A percentile compares a stretch with the other conserved stretches of the same genome.
phyloP scores from a whole-genome alignment of 2,329 filamentous ascomycete species.

The Triangularia setosa region DNA sequence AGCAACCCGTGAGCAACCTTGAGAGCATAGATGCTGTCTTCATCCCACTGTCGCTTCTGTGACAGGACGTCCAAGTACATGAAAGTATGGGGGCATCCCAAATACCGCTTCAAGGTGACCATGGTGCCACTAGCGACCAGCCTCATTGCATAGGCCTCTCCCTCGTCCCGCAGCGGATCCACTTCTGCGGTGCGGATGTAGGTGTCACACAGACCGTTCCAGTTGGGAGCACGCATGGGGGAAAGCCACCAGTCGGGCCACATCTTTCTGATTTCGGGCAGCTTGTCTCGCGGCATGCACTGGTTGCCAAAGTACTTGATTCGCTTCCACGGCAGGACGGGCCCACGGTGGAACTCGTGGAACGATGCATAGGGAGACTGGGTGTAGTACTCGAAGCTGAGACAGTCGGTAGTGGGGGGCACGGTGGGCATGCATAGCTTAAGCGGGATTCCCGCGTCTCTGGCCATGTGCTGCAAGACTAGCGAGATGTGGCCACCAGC shows the following conservation, averaged over 20 bases:
- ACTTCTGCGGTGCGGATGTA: conserved; percentile 34
- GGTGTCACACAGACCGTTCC: conserved; percentile 32
- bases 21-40: conserved; percentile 31
- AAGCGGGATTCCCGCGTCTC: conserved; percentile 36
- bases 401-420: conserved; percentile 25
- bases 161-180: conserved; percentile 39
- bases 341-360: conserved; percentile 32
- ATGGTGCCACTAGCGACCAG: conserved; percentile 35
- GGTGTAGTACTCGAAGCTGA: conserved; percentile 31
- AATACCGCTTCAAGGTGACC: conserved; percentile 36
- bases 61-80: conserved; percentile 29
- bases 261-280: conserved; percentile 25
- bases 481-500: conserved; percentile 36
- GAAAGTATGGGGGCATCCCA: conserved; percentile 38
- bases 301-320: conserved; percentile 33
- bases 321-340: conserved; percentile 33
- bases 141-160: conserved; percentile 37
- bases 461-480: conserved; percentile 36
- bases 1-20: conserved; percentile 29
- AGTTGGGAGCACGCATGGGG: conserved; percentile 32
- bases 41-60: conserved; percentile 33
- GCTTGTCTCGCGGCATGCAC: conserved; percentile 29
- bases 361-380: conserved; percentile 36
- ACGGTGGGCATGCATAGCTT: conserved; percentile 34
- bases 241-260: conserved; percentile 35